Percentiles rank a stretch among this genome's conserved stretches.
phyloP scores from a whole-genome alignment of 139 green algal genomes.

The Coelastrella sp. region DNA sequence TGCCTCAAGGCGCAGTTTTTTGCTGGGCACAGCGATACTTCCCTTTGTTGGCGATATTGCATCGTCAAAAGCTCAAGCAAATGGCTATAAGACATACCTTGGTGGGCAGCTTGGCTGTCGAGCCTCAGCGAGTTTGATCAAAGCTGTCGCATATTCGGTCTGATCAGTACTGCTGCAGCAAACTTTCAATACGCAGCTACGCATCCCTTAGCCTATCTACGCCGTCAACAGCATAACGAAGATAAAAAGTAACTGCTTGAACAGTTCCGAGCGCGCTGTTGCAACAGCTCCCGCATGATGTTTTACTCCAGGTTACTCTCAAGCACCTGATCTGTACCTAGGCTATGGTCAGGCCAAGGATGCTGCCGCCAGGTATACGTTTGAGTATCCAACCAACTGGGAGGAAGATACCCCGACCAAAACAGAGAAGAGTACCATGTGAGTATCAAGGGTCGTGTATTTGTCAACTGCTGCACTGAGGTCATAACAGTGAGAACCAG shows the following conservation, averaged over 20 bases:
- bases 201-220: too few relatives aligned
- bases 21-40: neutral
- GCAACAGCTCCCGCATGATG: too few relatives aligned
- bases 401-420: slow-evolving; percentile 24
- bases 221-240: too few relatives aligned
- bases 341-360: slow-evolving; percentile 28
- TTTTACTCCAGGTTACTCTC: slow-evolving; percentile 33
- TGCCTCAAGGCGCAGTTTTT: neutral
- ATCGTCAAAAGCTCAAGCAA: neutral
- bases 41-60: neutral
- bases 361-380: slow-evolving; percentile 24
- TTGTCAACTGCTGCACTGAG: neutral
- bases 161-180: too few relatives aligned
- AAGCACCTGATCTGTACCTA: slow-evolving; percentile 35
- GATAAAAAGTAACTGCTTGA: too few relatives aligned
- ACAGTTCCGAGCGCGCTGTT: too few relatives aligned
- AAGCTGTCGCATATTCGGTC: too few relatives aligned
- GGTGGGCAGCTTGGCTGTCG: too few relatives aligned
- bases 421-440: slow-evolving; percentile 47
- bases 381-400: slow-evolving; percentile 46
- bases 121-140: too few relatives aligned
- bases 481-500: neutral
- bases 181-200: too few relatives aligned
- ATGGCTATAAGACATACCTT: slow-evolving; percentile 32
- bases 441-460: too few relatives aligned